Base-by-base conservation (phyloP, 345 rosid species). In the Crucihimalaya himalaica region DNA sequence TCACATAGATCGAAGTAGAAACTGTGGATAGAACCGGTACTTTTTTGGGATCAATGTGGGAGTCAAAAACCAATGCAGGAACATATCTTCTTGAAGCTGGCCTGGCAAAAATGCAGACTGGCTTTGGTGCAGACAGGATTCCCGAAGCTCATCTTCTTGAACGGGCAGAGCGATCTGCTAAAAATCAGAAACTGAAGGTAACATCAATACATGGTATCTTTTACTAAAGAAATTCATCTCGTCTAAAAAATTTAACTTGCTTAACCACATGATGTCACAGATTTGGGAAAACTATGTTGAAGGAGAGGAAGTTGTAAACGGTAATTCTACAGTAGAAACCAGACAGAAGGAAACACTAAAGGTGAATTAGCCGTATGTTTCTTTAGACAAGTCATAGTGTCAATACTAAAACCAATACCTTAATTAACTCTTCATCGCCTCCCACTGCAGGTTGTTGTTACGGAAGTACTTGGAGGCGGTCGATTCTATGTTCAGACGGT, bases 231-330 rank as follows among this genome's bases (percentile, higher is more conserved):
- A 56, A 57, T 47, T 3, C 62, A 14, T 42, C 34, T 28, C n/a
- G 13, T 48, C 8, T 8, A n/a, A 8, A 37, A 25, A 43, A 11
- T 45, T 46, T 7, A 31, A 71, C 31, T 40, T 31, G 8, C 61
- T 23, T 10, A 47, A 21, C 39, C 56, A 10, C 37, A 31, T 71
- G 34, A 58, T 78, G 37, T 67, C 76, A 52, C 83, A 96, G 99
- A 80, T 92, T 39, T 96, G 99, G 99, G 98, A 92, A 84, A 93
- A 90, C 31, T 92, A 85, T 82, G 98, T 96, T 51, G 99, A 96
- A 87, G 99, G 99, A 77, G 96, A 90, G 77, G 98, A 86, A 80
- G 88, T 81, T 12, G 71, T 90, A 42, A 87, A 86, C 73, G 90
- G 92, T 70, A 9, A 47, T 16, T 50, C 94, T 40, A 81, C 82